Evolutionary conservation across 2,329 filamentous ascomycete species (phyloP).

Genomic region (Teratosphaeria pseudoeucalypti): DNA sequence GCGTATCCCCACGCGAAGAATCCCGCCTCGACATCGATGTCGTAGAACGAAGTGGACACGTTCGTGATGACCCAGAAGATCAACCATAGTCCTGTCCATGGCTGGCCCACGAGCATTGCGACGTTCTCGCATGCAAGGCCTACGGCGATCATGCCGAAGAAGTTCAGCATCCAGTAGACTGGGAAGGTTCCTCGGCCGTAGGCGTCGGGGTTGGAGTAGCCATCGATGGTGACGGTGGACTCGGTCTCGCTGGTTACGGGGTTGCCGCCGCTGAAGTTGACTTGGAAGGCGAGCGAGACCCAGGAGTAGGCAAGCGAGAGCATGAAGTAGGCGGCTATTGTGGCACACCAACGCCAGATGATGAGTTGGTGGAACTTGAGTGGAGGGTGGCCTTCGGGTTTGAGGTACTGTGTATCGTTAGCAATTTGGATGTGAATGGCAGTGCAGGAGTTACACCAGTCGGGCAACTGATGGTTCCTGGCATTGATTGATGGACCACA

Average conservation of each 20-base stretch:
- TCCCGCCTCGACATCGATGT: slow-evolving; percentile 45
- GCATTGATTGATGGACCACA: too few relatives aligned
- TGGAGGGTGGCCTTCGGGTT: slow-evolving; percentile 44
- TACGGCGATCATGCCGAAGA: slow-evolving; percentile 51
- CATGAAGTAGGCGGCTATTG: slow-evolving; percentile 48
- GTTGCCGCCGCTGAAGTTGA: slow-evolving; percentile 45
- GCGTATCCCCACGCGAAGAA: slow-evolving; percentile 56
- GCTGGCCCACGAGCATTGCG: slow-evolving; percentile 51
- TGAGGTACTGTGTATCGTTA: slow-evolving; percentile 36
- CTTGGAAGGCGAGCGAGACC: slow-evolving; percentile 52
- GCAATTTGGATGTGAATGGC: neutral
- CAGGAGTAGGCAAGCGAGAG: slow-evolving; percentile 54
- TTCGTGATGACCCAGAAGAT: slow-evolving; percentile 61
- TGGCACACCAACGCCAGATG: slow-evolving; percentile 48
- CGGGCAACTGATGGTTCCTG: too few relatives aligned
- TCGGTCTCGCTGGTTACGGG: slow-evolving; percentile 35
- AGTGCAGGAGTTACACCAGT: too few relatives aligned
- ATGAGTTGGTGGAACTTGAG: slow-evolving; percentile 50
- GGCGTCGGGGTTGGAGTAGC: slow-evolving; percentile 37
- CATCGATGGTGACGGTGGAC: slow-evolving; percentile 23
- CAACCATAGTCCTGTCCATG: slow-evolving; percentile 53
- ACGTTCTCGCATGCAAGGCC: slow-evolving; percentile 56
- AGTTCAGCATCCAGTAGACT: slow-evolving; percentile 47
- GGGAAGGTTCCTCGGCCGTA: slow-evolving; percentile 50
- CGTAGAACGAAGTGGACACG: slow-evolving; percentile 50